Evolutionary conservation across 306 rosid genomes (phyloP), one percentile per base, ranked within the genome.

Genomic region (Malus domestica): DNA sequence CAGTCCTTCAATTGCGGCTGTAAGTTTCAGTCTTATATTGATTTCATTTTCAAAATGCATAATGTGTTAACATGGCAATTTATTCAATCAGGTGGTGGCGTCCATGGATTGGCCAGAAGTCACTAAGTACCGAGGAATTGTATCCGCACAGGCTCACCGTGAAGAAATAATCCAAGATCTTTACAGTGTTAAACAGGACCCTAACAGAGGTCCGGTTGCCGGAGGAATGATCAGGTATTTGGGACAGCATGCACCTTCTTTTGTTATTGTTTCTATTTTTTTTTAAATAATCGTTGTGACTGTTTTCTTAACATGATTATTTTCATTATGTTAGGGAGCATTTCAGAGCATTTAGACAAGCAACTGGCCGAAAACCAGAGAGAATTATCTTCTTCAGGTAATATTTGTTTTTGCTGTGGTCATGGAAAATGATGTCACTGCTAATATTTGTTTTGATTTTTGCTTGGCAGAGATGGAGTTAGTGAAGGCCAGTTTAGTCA

Each of bases 61-160:
- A 10, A 54, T 20, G 12, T 78, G 30, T 10, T 65, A 51, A 30
- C 62, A 5, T 60, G 30, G 64, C 40, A 45, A 27, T 74, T 62
- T 44, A 51, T 16, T 35, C 60, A 27, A 25, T 12, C 73, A 91
- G 98, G 98, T 95, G 0, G 99, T 95, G 55, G 99, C 92, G 5
- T 95, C 97, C 2, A 89, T 89, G 92, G 99, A 95, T 78, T 95
- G 99, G 99, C 99, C 99, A 0, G 78, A 76, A 45, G 76, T 90
- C 2, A 85, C 92, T 0, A 90, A 75, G 72, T 95, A 95, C 49
- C 81, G 86, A 42, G 97, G 90, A 30, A 8, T 92, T n/a, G 79
- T 89, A 20, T 90, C 99, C 46, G 88, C 96, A 0, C 99, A 95
- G 62, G 0, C 3, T 4, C 97, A 86, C 19, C 84, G 93, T 0